phyloP scores from a whole-genome alignment of 768 basidiomycete genomes.

The Lentinula guzmanii region DNA sequence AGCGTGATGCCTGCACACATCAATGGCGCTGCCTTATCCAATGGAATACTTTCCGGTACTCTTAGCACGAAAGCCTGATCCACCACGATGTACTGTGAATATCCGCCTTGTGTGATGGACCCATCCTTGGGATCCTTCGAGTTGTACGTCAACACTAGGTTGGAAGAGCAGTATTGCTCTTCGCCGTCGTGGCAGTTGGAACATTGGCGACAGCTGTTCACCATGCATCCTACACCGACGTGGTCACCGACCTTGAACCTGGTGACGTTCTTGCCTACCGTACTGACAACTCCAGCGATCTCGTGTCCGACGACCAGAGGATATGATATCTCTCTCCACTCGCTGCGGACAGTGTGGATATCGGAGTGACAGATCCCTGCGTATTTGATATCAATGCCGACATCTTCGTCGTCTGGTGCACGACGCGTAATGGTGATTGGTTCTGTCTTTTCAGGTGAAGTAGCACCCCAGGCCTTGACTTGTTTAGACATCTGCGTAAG shows the following conservation, averaged over 20 bases:
- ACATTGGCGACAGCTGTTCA: slow-evolving; percentile 47
- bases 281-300: slow-evolving; percentile 46
- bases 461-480: slow-evolving; percentile 1
- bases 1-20: slow-evolving; percentile 60
- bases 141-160: slow-evolving; percentile 31
- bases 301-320: slow-evolving; percentile 44
- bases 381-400: slow-evolving; percentile 50
- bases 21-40: slow-evolving; percentile 55
- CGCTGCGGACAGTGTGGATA: slow-evolving; percentile 33
- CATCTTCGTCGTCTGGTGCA: slow-evolving; percentile 41
- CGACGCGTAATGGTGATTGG: slow-evolving; percentile 1
- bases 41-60: slow-evolving; percentile 47
- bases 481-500: not conserved
- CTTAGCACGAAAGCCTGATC: slow-evolving; percentile 53
- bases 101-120: slow-evolving; percentile 38
- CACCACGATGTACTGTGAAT: slow-evolving; percentile 37
- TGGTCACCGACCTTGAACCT: slow-evolving; percentile 52
- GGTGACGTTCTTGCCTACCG: slow-evolving; percentile 48
- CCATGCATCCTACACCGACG: slow-evolving; percentile 47
- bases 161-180: slow-evolving; percentile 40
- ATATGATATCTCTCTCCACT: slow-evolving; percentile 25
- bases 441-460: not conserved
- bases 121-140: slow-evolving; percentile 34
- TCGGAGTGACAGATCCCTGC: slow-evolving; percentile 52
- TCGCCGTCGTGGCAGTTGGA: slow-evolving; percentile 40